Base-by-base conservation (phyloP, 441 rosid species). In the Erodium trifolium region DNA sequence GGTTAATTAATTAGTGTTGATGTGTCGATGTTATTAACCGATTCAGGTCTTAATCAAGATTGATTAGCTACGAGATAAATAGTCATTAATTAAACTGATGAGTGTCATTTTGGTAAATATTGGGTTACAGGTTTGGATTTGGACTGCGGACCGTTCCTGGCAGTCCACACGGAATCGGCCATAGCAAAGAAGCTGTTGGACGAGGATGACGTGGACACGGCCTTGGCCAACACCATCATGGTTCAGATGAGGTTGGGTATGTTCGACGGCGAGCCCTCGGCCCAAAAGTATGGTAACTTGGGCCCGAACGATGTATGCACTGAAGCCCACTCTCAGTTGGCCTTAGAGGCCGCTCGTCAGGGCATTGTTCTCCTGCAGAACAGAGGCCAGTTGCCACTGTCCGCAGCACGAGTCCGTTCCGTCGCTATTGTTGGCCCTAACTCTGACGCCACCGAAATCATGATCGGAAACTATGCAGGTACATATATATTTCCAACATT, bases 391-490 rank as follows among this genome's bases (percentile, higher is more conserved):
- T 68, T 88, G 71, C 90, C 90, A 0, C 80, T 88, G 10, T 84
- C 90, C 8, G 70, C 78, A 0, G 57, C 69, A 0, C 85, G 78
- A n/a, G 82, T 86, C 67, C 90, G 70, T 9, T 78, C 79, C 1
- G 72, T 88, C 2, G 90, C 93, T 2, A 90, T 88, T 27, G 79
- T 88, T 6, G 93, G 93, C 6, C 93, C 90, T 6, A 88, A 88
- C 75, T 88, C 93, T 1, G 89, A 86, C 8, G 93, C 75, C 14
- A 86, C 89, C 0, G 80, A 65, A 57, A 86, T 90, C 12, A 88
- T 88, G 93, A 88, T 88, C 0, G 93, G 93, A 53, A 88, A 88
- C 70, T 88, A 88, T 70, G 93, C 90, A 67, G 91, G 91, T 84
- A 72, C 11, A 47, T 23, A 23, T 23, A 23, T 23, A 2, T 23